Evolutionary conservation across 2,329 filamentous ascomycete species (phyloP), one percentile per base, ranked within the genome.

Genomic region (Hymenoscyphus fraxineus): DNA sequence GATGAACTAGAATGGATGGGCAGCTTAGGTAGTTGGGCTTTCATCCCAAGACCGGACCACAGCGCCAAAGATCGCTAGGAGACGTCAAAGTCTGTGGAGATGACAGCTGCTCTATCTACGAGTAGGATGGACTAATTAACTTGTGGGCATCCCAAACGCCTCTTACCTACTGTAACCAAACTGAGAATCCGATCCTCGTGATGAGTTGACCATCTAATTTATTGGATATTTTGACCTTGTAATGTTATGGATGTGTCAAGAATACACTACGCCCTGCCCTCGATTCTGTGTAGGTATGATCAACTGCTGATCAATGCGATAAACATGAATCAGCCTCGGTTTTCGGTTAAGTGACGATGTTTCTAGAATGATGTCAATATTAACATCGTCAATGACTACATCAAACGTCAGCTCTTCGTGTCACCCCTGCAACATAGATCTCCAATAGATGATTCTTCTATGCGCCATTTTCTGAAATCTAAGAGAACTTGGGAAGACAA

Each of bases 251-350:
- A 35, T 35, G 35, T 35, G 35, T 35, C 35, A 35, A 35, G 35
- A 35, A 35, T 35, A 35, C 9, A 10, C 6, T 35, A 10, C 35
- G 9, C 35, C 35, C 35, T 35, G 35, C 2, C 6, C 9, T 10
- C 6, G 12, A 51, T 51, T n/a, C 44, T 19, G 19, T 19, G 19
- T 19, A 19, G 22, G 44, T 19, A 19, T 47, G 44, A 47, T 47
- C 44, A 47, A 47, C 44, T 22, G 44, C 44, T 51, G 44, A 51
- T 51, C 44, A 51, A 51, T 51, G 44, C 44, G 44, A 51, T 51
- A 22, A 51, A 51, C 19, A 51, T 51, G 44, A 51, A 51, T 27
- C 44, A 19, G 44, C 22, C 10, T 22, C 7, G 19, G 19, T 51
- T 19, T 22, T 51, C 44, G 44, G n/a, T 51, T 51, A 51, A 22